Base-by-base conservation (phyloP, 2,329 filamentous ascomycete species). In the Aspergillaceae sp. region DNA sequence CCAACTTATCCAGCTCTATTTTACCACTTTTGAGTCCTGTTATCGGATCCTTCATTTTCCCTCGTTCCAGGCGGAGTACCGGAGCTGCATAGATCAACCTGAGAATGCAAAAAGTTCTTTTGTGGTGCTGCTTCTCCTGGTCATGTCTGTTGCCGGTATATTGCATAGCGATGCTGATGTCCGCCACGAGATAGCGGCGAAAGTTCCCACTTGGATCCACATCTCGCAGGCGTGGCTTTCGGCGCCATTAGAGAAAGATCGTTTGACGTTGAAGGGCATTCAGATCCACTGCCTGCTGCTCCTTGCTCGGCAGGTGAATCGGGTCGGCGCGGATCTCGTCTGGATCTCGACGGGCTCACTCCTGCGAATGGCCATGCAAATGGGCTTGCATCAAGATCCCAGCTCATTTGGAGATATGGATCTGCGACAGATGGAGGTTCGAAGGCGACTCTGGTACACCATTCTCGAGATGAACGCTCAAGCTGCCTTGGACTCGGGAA, bases 161-260 rank as follows among this genome's bases (percentile, higher is more conserved):
- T 55, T 7, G 45, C 54, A 5, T 64, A 50, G 48, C 11, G 35
- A 38, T 1, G 53, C 50, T 27, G 35, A 49, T 4, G 42, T 50
- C 3, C 42, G 38, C 7, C 33, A 55, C 19, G 47, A 51, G 7
- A 41, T 51, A 34, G 43, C 48, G 1, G 52, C 41, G 2, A 40
- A 51, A 4, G 30, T 42, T 1, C 55, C 51, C 33, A 52, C 51
- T 7, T 67, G 63, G 63, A 51, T 64, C 4, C 57, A 65, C 52
- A 55, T 57, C 1, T 59, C 59, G 4, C 63, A 70, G 41, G 58
- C 55, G 47, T 69, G 66, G 67, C 54, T 68, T 1, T 49, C 55
- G 2, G 65, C 62, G 0, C 65, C 66, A 4, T 55, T 61, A 11
- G 57, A 63, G 37, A 64, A 66, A 33, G 48, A 55, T 9, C 54